Evolutionary conservation across 768 basidiomycete genomes (phyloP), one percentile per base, ranked within the genome.

Genomic region (Lyophyllum semitale): DNA sequence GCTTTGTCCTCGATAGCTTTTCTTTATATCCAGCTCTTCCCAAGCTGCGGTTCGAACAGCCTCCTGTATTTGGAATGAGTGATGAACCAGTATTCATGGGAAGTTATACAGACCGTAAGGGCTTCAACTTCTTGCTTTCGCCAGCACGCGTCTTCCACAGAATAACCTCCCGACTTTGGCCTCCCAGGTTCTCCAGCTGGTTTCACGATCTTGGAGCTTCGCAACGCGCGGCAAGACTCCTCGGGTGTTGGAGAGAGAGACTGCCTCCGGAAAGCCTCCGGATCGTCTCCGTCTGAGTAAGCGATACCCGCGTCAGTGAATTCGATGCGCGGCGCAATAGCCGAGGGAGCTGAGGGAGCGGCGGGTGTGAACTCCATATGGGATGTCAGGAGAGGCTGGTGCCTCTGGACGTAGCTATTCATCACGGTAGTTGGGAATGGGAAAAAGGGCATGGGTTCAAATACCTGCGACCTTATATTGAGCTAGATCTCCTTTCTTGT

Each of bases 121-220:
- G 32, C 32, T 1, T 37, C 15, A 23, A 41, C 18, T 52, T 25
- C 25, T 48, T 54, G 4, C 29, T 13, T 47, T 41, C 15, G 40
- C 44, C 17, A 35, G 1, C 54, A 37, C 17, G 33, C 50, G 8
- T 12, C 35, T 30, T 25, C 44, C 13, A 59, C 9, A 22, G 15
- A 51, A 38, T 43, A 59, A 15, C 53, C 43, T 18, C 58, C 43
- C 9, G 33, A 50, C 12, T 41, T 26, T 25, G 58, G 58, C 45
- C 53, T 58, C 8, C 49, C 53, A 43, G 58, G 53, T 41, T 54
- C 53, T 12, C 57, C 33, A 11, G 47, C 32, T 4, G 58, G 58
- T 25, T 54, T 47, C 5, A 30, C 44, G 18, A 59, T 51, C 33
- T 59, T 59, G 22, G 17, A 37, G 29, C 11, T 30, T 5, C 11